phyloP scores from a whole-genome alignment of 139 green algal species.

The Ettlia oleoabundans region DNA sequence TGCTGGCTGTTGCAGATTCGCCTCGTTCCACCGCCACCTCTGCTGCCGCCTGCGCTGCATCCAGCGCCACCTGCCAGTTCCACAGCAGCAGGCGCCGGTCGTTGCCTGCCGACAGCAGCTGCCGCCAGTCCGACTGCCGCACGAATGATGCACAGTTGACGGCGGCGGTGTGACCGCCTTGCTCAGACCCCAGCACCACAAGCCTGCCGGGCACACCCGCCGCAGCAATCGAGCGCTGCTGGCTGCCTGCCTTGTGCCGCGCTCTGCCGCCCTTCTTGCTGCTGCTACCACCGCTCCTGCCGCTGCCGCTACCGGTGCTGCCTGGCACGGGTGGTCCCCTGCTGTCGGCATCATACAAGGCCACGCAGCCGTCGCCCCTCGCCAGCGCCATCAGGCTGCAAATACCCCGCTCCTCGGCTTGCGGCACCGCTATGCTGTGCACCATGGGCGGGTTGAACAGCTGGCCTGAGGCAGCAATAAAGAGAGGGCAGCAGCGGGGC shows the following conservation, averaged over 20 bases:
- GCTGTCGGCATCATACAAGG: constrained; percentile 47
- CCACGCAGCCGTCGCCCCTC: constrained; percentile 57
- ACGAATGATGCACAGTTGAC: constrained; percentile 41
- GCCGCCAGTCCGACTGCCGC: neutral
- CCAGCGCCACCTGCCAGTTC: constrained; percentile 31
- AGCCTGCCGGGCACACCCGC: constrained; percentile 5
- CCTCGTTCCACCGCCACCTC: neutral
- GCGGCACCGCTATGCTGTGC: constrained; percentile 51
- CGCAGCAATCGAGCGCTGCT: neutral
- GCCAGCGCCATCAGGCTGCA: constrained; percentile 47
- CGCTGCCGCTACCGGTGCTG: constrained; percentile 9
- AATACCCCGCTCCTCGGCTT: constrained; percentile 21
- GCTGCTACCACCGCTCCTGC: constrained; percentile 23
- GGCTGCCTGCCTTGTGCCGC: constrained; percentile 5
- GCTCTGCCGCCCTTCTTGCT: constrained; percentile 1
- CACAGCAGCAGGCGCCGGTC: constrained; percentile 46
- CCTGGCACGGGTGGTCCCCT: constrained; percentile 3
- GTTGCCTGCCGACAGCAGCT: constrained; percentile 50
- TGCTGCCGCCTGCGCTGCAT: neutral
- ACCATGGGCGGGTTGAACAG: constrained; percentile 77
- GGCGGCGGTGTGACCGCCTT: constrained; percentile 39
- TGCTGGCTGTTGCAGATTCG: neutral
- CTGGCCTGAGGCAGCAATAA: constrained; percentile 51
- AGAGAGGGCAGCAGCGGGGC: constrained; percentile 18
- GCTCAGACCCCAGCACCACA: constrained; percentile 27